These are phyloP conservation scores for Beauveria scarabaeidicola DNA, from an alignment of 2,329 filamentous ascomycete species.

Conservation along the genomic window DNA sequence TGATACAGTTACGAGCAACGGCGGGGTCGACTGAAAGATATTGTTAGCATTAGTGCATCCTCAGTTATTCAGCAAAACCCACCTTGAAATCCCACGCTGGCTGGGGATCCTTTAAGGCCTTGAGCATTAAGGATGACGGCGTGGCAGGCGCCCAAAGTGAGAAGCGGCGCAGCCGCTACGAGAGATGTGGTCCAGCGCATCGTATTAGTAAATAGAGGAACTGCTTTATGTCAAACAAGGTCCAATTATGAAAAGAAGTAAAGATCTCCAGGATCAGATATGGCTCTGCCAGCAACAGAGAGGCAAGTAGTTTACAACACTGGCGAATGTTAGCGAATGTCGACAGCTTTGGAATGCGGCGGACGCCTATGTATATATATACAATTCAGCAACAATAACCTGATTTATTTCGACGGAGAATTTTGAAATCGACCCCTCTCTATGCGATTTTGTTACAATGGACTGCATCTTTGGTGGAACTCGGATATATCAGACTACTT, in stretches of 20 bases:
- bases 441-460: neutral
- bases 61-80: neutral
- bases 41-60: neutral
- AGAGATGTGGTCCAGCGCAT: constrained; percentile 6
- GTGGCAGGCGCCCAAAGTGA: constrained; percentile 25
- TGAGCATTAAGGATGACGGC: constrained; percentile 39
- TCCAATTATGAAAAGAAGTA: neutral
- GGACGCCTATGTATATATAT: neutral
- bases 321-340: neutral
- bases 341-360: too few species aligned
- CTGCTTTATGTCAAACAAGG: neutral
- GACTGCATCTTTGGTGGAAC: neutral
- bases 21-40: constrained; percentile 35
- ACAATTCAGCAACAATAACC: neutral
- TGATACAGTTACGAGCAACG: constrained; percentile 54
- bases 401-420: neutral
- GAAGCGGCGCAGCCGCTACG: neutral
- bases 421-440: neutral
- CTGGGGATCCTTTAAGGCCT: constrained; percentile 36
- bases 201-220: neutral
- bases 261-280: neutral
- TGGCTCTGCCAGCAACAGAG: neutral
- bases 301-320: neutral
- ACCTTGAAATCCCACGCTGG: constrained; percentile 43
- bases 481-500: neutral